These are phyloP conservation scores for Calonectria leucothoes DNA, from an alignment of 2,329 filamentous ascomycete species.

Conservation along the genomic window DNA sequence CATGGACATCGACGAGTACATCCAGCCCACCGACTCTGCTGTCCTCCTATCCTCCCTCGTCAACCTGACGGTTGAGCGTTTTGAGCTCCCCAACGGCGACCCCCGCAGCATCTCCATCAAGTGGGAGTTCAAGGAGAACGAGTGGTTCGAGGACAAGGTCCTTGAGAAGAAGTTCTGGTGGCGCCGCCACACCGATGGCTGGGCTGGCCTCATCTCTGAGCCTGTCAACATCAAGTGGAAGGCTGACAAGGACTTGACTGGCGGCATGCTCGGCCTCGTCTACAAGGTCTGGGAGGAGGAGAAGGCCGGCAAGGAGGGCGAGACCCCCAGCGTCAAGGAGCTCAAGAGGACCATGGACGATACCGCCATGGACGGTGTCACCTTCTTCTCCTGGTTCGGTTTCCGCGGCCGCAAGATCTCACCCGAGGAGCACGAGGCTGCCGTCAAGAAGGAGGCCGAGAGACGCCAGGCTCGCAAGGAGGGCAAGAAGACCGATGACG, in stretches of 20 bases:
- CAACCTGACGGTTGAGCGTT: constrained; percentile 79
- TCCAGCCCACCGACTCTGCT: constrained; percentile 82
- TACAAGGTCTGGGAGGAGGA: constrained; percentile 74
- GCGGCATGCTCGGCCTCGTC: constrained; percentile 81
- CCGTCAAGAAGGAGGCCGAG: constrained; percentile 70
- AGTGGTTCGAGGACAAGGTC: constrained; percentile 81
- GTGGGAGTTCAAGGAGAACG: constrained; percentile 85
- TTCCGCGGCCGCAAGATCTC: constrained; percentile 78
- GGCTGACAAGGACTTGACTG: constrained; percentile 81
- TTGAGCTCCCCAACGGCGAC: constrained; percentile 82
- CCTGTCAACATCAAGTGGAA: constrained; percentile 92
- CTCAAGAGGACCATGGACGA: constrained; percentile 67
- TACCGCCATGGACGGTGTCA: constrained; percentile 73
- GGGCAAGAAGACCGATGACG: constrained; percentile 63
- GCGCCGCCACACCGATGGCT: constrained; percentile 75
- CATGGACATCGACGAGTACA: constrained; percentile 86
- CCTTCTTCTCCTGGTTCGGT: constrained; percentile 93
- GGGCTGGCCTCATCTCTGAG: constrained; percentile 85
- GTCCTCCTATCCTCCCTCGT: constrained; percentile 77
- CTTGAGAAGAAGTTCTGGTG: constrained; percentile 95
- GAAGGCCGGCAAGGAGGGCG: constrained; percentile 56
- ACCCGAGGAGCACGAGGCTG: constrained; percentile 76
- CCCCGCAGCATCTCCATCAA: constrained; percentile 83
- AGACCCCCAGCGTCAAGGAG: constrained; percentile 60
- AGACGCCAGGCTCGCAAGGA: constrained; percentile 61